A percentile compares a stretch with the other conserved stretches of the same genome.
Conservation (phyloP, 306 rosid species). For the Trichosanthes truncata region DNA sequence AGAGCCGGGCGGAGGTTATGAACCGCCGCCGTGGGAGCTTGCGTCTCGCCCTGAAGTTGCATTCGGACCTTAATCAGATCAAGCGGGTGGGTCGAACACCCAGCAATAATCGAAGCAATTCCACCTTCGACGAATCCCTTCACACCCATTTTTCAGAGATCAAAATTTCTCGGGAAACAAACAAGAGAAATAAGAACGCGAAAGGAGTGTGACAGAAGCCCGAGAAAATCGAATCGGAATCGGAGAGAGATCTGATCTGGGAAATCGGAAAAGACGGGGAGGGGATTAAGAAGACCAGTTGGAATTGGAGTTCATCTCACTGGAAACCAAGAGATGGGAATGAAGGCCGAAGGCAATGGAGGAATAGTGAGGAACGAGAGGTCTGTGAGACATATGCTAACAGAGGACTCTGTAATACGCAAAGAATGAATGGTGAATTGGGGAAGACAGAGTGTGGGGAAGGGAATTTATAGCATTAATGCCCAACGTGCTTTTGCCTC, state of each 20-base stretch:
- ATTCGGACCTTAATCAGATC: neutral
- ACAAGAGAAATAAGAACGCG: neutral
- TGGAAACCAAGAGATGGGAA: conserved; percentile 81
- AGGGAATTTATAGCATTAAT: neutral
- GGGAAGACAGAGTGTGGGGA: neutral
- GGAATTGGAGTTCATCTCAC: conserved; percentile 65
- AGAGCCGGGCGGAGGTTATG: conserved; percentile 1
- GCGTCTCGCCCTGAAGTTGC: conserved; percentile 8
- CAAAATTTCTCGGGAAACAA: neutral
- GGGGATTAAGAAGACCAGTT: conserved; percentile 26
- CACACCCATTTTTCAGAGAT: neutral
- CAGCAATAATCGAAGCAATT: conserved; percentile 3
- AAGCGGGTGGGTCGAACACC: conserved; percentile 8
- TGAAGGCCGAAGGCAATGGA: conserved; percentile 46
- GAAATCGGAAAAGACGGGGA: neutral
- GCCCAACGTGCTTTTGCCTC: neutral
- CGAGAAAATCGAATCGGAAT: neutral
- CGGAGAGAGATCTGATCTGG: neutral
- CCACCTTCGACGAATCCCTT: conserved; percentile 11
- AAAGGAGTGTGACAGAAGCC: neutral
- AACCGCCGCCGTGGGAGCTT: neutral
- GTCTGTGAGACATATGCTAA: conserved; percentile 40
- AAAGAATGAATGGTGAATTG: neutral
- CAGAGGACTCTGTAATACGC: neutral
- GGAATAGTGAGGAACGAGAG: conserved; percentile 34